Evolutionary conservation across 768 basidiomycete genomes (phyloP).

Genomic region (Kwoniella pini): DNA sequence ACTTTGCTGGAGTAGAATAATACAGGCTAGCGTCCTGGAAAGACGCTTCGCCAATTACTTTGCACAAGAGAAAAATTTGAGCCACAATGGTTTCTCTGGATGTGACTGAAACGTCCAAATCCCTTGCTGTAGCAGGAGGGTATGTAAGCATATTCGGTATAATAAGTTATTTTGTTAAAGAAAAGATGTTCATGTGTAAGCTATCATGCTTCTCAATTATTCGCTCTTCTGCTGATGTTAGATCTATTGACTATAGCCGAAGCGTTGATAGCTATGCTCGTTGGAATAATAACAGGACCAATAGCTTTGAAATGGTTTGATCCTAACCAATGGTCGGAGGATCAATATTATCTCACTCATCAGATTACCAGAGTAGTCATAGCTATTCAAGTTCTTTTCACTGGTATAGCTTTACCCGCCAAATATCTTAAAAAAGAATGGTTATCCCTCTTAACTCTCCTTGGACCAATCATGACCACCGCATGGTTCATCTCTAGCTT

Average conservation of each 20-base stretch:
- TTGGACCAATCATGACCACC: slow-evolving; percentile 56
- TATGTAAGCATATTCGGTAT: slow-evolving; percentile 48
- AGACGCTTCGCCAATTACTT: slow-evolving; percentile 2
- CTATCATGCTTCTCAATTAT: not conserved
- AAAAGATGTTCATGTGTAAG: slow-evolving; percentile 54
- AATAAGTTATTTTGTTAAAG: slow-evolving; percentile 54
- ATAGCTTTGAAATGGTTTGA: slow-evolving; percentile 52
- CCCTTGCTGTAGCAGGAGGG: slow-evolving; percentile 49
- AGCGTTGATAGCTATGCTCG: slow-evolving; percentile 34
- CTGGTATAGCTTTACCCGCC: slow-evolving; percentile 52
- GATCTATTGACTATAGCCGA: slow-evolving; percentile 36
- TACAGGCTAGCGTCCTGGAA: slow-evolving; percentile 11
- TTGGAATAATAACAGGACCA: slow-evolving; percentile 54
- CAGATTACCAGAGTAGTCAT: slow-evolving; percentile 55
- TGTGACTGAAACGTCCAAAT: slow-evolving; percentile 50
- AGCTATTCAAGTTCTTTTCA: slow-evolving; percentile 55
- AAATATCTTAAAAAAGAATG: slow-evolving; percentile 55
- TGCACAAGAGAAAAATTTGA: slow-evolving; percentile 2
- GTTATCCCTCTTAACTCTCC: slow-evolving; percentile 51
- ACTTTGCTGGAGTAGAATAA: slow-evolving; percentile 5
- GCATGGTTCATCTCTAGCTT: slow-evolving; percentile 56
- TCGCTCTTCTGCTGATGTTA: not conserved
- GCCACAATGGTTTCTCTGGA: slow-evolving; percentile 53
- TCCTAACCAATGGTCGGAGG: slow-evolving; percentile 52
- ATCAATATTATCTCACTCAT: slow-evolving; percentile 34